A percentile compares a stretch with the other conserved stretches of the same genome.
Evolutionary conservation across 352 stramenopile genomes (phyloP).

Genomic region (Pythium coloratum): DNA sequence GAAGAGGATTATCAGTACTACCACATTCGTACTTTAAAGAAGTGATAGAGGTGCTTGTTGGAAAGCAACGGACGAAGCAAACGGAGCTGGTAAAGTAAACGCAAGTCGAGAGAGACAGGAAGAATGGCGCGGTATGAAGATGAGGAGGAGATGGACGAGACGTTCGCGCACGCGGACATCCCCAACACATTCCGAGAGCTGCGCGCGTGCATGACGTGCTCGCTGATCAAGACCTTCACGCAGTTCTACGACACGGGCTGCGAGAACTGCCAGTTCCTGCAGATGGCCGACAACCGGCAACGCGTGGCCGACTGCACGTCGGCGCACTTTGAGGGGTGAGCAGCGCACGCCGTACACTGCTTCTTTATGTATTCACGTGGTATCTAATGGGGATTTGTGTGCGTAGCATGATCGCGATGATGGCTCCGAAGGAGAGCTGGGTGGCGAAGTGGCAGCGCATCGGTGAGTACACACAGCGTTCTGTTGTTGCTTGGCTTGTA

Average conservation of each 20-base stretch:
- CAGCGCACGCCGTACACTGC: neutral
- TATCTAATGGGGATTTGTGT: neutral
- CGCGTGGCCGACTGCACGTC: conserved; percentile 88
- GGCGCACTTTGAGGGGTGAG: conserved; percentile 86
- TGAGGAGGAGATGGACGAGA: conserved; percentile 82
- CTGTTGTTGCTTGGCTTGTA: neutral
- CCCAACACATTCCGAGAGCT: conserved; percentile 88
- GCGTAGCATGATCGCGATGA: conserved; percentile 86
- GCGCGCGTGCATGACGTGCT: conserved; percentile 88
- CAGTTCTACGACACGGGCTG: conserved; percentile 91
- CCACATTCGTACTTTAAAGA: neutral
- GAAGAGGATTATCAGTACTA: neutral
- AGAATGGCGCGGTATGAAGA: conserved; percentile 64
- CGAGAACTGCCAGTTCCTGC: conserved; percentile 87
- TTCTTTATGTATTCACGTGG: neutral
- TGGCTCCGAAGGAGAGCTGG: conserved; percentile 89
- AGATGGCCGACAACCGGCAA: conserved; percentile 90
- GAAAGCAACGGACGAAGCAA: conserved; percentile 11
- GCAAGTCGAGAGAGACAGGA: neutral
- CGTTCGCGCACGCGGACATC: conserved; percentile 82
- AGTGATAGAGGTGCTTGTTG: neutral
- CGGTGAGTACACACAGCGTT: conserved; percentile 32
- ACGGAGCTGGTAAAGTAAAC: neutral
- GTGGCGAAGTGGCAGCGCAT: conserved; percentile 90
- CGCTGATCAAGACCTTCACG: conserved; percentile 88